Evolutionary conservation across 2,329 filamentous ascomycete genomes (phyloP).

Genomic region (Helotiales sp.): DNA sequence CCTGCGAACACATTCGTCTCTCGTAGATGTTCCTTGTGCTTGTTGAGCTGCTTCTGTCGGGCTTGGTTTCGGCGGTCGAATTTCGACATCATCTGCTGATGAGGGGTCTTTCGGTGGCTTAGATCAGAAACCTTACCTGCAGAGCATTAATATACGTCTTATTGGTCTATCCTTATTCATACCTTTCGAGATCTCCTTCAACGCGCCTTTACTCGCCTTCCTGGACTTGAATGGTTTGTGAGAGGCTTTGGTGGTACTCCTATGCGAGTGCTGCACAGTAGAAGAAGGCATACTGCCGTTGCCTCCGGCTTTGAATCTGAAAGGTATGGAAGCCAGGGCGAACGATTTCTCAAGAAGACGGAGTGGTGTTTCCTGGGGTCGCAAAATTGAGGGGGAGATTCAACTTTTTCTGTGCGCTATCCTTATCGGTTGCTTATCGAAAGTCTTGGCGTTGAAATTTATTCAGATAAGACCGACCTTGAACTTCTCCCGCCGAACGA

Average conservation of each 20-base stretch:
- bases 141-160: constrained; percentile 14
- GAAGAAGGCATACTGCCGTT: constrained; percentile 70
- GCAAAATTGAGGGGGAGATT: constrained; percentile 13
- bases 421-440: constrained; percentile 27
- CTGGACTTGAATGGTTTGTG: constrained; percentile 93
- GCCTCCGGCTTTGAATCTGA: constrained; percentile 80
- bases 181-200: constrained; percentile 88
- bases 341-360: constrained; percentile 9
- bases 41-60: constrained; percentile 82
- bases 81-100: constrained; percentile 97
- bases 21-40: constrained; percentile 79
- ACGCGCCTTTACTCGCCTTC: constrained; percentile 82
- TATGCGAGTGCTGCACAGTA: constrained; percentile 75
- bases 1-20: constrained; percentile 83
- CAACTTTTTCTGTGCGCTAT: constrained; percentile 22
- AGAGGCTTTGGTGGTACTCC: constrained; percentile 83
- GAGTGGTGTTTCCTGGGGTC: background rate
- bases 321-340: constrained; percentile 73
- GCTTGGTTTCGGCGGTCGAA: constrained; percentile 93
- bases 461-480: background rate
- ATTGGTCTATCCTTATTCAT: constrained; percentile 7
- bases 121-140: constrained; percentile 78
- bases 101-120: constrained; percentile 78
- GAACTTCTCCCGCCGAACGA: background rate
- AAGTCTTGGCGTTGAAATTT: constrained; percentile 26